Conservation (phyloP, 352 stramenopile species). For the Thalassiosira mediterranea region DNA sequence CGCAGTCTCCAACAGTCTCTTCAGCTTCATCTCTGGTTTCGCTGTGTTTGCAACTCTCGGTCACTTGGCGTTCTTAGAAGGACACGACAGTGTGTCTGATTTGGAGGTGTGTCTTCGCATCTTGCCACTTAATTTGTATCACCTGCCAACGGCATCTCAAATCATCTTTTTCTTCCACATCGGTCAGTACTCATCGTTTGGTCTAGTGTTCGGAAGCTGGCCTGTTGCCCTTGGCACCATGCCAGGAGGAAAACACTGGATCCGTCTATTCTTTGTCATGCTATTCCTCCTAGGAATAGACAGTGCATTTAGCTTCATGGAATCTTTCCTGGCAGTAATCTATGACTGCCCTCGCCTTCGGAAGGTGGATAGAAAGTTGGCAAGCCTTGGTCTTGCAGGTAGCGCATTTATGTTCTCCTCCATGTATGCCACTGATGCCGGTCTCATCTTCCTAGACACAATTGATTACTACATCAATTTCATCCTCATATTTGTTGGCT, state of each 20-base stretch:
- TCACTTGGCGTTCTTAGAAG: conserved; percentile 43
- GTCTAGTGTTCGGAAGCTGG: conserved; percentile 66
- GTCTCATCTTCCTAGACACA: conserved; percentile 69
- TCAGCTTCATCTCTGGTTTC: conserved; percentile 76
- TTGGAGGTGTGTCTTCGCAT: too few relatives aligned
- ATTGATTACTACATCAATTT: conserved; percentile 82
- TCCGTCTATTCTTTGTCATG: conserved; percentile 72
- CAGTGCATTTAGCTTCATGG: conserved; percentile 70
- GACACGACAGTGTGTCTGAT: conserved; percentile 43
- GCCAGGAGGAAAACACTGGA: conserved; percentile 50
- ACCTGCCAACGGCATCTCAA: not conserved
- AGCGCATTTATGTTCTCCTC: conserved; percentile 40
- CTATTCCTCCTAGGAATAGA: conserved; percentile 80
- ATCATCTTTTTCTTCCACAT: conserved; percentile 17
- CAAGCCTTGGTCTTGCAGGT: too few relatives aligned
- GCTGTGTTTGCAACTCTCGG: conserved; percentile 74
- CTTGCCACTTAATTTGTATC: conserved; percentile 6
- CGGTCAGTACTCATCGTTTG: conserved; percentile 49
- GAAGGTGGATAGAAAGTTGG: conserved; percentile 2
- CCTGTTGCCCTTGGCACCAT: conserved; percentile 69
- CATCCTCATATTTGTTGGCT: conserved; percentile 73
- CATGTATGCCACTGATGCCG: conserved; percentile 61
- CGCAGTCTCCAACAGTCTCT: conserved; percentile 61
- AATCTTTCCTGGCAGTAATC: conserved; percentile 52
- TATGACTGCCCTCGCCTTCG: conserved; percentile 11